Evolutionary conservation across 1,284 basidiomycete species (phyloP), one percentile per base, ranked within the genome.

Genomic region (Moniliophthora roreri): DNA sequence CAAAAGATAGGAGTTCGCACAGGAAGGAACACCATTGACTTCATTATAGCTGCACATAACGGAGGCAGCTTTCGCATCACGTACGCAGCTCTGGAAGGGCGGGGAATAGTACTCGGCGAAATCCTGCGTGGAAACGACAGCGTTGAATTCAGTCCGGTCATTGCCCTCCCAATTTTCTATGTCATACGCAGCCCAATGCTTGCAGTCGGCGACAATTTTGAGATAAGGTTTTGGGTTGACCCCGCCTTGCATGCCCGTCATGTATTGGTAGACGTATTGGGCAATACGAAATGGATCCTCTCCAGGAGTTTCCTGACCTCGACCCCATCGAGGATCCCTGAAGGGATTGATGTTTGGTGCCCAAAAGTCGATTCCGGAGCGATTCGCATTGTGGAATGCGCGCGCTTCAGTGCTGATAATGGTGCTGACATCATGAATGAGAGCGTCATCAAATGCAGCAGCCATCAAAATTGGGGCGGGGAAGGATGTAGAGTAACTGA

Each of bases 401-500:
- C 81, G 73, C 3, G 76, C 79, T 60, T 84, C 80, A 0, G 75
- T 82, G 54, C 80, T 78, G 59, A 82, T 73, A 35, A 80, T 64
- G 2, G 70, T 68, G 3, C 78, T 79, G 26, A 82, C 63, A 1
- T 65, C 61, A 55, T 78, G 73, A 48, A 82, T 72, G 44, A 84
- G 70, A 0, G 69, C 63, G 53, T 81, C 79, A 57, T 84, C 77
- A 84, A 95, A 95, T 37, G 93, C 90, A 54, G 93, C 91, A 64
- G 91, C 89, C 85, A 95, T 89, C 63, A 92, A 82, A 63, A 95
- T 95, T 54, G 93, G 95, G 65, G 91, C 71, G 2, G 81, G 81
- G 66, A 84, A 82, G 2, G 80, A 81, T 0, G 80, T 82, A 1
- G 81, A 79, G 56, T 68, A 77, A 58, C 77, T 80, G 63, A 81